A percentile compares a stretch with the other conserved stretches of the same genome.
Evolutionary conservation across 163 green algal genomes (phyloP).

Genomic region (Scenedesmus sp.): DNA sequence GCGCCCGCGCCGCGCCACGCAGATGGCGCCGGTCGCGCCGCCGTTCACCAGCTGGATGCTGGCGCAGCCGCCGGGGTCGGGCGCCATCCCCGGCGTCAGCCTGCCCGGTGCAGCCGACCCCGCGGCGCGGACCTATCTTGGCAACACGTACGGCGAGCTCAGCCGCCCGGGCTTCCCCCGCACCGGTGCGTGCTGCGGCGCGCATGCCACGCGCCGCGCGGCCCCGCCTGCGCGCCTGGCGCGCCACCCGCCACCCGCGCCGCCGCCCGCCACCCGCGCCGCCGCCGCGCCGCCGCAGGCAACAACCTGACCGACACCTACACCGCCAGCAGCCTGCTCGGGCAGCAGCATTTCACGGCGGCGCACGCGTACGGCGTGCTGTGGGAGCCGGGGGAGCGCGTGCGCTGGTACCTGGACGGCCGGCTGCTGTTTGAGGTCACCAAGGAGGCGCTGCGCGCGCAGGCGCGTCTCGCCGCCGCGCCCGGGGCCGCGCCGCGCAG

Average conservation of each 20-base stretch:
- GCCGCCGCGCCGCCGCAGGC: too few relatives aligned
- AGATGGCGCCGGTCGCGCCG: neutral
- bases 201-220: too few relatives aligned
- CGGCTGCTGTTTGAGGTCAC: conserved; percentile 33
- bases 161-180: neutral
- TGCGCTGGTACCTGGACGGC: conserved; percentile 32
- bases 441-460: conserved; percentile 2
- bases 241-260: too few relatives aligned
- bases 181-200: neutral
- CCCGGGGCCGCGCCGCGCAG: too few relatives aligned
- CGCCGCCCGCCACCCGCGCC: too few relatives aligned
- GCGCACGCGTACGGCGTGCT: conserved; percentile 18
- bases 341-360: neutral
- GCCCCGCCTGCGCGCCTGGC: too few relatives aligned
- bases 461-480: too few relatives aligned
- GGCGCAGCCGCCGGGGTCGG: neutral
- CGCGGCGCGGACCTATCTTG: neutral
- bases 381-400: conserved; percentile 24
- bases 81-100: neutral
- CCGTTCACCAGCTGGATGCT: conserved; percentile 15
- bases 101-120: neutral
- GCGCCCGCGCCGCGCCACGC: too few relatives aligned
- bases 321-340: neutral
- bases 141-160: neutral
- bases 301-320: neutral